Conservation (phyloP, 495 filamentous ascomycete genomes). For the Aspergillus incahuasiensis region DNA sequence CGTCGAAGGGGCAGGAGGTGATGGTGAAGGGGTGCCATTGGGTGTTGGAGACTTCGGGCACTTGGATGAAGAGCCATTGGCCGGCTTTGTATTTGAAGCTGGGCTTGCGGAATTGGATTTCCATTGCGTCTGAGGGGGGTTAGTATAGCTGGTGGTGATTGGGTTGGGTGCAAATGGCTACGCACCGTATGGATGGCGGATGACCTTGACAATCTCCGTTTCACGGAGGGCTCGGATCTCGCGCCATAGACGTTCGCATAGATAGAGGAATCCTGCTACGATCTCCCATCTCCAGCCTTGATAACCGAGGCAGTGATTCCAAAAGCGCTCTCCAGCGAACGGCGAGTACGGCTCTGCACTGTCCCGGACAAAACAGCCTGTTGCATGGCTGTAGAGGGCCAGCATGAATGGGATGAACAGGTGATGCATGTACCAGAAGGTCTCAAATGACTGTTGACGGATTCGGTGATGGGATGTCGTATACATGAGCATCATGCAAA, state of each 20-base stretch:
- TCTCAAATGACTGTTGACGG: conserved; percentile 93
- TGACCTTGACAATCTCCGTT: conserved; percentile 88
- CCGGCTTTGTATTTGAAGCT: conserved; percentile 98
- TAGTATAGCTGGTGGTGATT: background rate
- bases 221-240: conserved; percentile 76
- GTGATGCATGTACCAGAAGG: conserved; percentile 99
- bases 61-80: conserved; percentile 95
- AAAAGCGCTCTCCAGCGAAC: conserved; percentile 75
- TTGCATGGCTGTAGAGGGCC: conserved; percentile 90
- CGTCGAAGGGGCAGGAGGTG: conserved; percentile 94
- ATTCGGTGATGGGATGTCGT: conserved; percentile 92
- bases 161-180: conserved; percentile 24
- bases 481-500: conserved; percentile 99
- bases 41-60: conserved; percentile 76
- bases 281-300: conserved; percentile 98
- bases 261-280: conserved; percentile 77
- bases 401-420: conserved; percentile 95
- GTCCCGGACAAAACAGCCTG: conserved; percentile 91
- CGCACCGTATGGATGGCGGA: conserved; percentile 97
- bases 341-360: conserved; percentile 67
- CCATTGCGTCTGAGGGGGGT: conserved; percentile 72
- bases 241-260: conserved; percentile 84
- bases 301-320: conserved; percentile 92
- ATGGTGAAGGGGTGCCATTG: conserved; percentile 99
- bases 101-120: conserved; percentile 94